Percentiles rank a stretch among this genome's conserved stretches.
phyloP scores from a whole-genome alignment of 192 early-diverging fungal genomes.

The Paraglomus occultum region DNA sequence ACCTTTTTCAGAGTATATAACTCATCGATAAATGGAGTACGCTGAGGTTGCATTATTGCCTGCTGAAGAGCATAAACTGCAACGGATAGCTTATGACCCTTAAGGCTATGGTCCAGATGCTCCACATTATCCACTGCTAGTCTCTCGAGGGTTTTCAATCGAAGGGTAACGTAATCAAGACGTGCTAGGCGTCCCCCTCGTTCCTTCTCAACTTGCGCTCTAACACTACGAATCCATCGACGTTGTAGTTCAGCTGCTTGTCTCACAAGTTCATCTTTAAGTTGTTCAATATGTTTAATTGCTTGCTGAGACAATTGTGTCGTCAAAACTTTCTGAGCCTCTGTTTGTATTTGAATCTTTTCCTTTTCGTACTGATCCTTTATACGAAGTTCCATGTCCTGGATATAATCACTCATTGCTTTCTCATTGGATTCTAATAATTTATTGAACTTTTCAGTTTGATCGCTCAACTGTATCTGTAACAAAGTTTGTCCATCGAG shows the following conservation, averaged over 20 bases:
- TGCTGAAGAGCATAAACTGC: slow-evolving; percentile 66
- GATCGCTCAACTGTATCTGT: slow-evolving; percentile 34
- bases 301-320: slow-evolving; percentile 29
- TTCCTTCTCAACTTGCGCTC: slow-evolving; percentile 82
- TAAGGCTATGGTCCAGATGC: slow-evolving; percentile 60
- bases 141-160: slow-evolving; percentile 72
- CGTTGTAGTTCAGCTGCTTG: slow-evolving; percentile 75
- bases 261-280: slow-evolving; percentile 58
- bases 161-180: slow-evolving; percentile 76
- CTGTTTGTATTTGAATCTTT: slow-evolving; percentile 34
- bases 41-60: slow-evolving; percentile 43
- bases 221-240: slow-evolving; percentile 76
- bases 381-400: slow-evolving; percentile 56
- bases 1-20: slow-evolving; percentile 53
- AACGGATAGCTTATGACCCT: slow-evolving; percentile 60
- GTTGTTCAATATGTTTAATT: slow-evolving; percentile 46
- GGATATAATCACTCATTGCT: slow-evolving; percentile 54
- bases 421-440: slow-evolving; percentile 46
- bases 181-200: slow-evolving; percentile 83
- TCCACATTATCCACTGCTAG: slow-evolving; percentile 67
- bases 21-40: slow-evolving; percentile 71
- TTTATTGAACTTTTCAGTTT: slow-evolving; percentile 45
- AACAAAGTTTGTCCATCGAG: slow-evolving; percentile 38
- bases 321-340: slow-evolving; percentile 48
- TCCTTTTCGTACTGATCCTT: slow-evolving; percentile 47